Conservation (phyloP, 2,329 filamentous ascomycete species). For the Fusarium camptoceras region DNA sequence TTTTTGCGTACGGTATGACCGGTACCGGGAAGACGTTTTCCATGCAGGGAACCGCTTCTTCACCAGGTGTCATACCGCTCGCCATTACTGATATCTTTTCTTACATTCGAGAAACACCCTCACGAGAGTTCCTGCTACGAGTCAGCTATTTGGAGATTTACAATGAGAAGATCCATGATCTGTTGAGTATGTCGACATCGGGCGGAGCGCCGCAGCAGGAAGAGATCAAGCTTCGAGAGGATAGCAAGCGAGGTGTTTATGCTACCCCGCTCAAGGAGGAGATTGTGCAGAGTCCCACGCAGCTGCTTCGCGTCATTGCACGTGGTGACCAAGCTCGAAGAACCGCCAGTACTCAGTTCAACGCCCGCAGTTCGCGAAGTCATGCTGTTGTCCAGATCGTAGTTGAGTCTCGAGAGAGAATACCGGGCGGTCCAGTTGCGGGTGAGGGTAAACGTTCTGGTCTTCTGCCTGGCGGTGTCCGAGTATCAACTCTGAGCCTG, state of each 20-base stretch:
- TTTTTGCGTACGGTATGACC: conserved; percentile 99
- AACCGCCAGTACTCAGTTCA: conserved; percentile 96
- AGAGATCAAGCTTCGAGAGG: conserved; percentile 96
- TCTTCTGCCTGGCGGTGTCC: conserved; percentile 85
- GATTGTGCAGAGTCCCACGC: conserved; percentile 97
- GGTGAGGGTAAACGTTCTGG: conserved; percentile 71
- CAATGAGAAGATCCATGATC: conserved; percentile 96
- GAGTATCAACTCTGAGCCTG: conserved; percentile 92
- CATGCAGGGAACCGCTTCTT: conserved; percentile 97
- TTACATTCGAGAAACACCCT: conserved; percentile 96
- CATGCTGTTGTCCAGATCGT: conserved; percentile 99
- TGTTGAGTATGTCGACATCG: conserved; percentile 80
- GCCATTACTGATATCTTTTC: conserved; percentile 99
- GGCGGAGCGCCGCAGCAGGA: conserved; percentile 74
- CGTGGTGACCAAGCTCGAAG: conserved; percentile 90
- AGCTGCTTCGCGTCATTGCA: conserved; percentile 93
- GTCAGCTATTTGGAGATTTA: conserved; percentile 99
- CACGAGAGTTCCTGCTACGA: conserved; percentile 90
- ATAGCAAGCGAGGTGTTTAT: conserved; percentile 96
- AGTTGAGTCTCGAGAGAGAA: conserved; percentile 92
- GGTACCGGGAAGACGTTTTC: conserved; percentile 99
- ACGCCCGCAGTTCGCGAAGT: conserved; percentile 94
- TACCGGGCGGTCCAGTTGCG: conserved; percentile 62
- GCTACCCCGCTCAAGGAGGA: conserved; percentile 96
- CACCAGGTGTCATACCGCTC: conserved; percentile 94